A percentile compares a stretch with the other conserved stretches of the same genome.
Evolutionary conservation across 2,329 filamentous ascomycete genomes (phyloP).

Genomic region (Aspergillus calidoustus): DNA sequence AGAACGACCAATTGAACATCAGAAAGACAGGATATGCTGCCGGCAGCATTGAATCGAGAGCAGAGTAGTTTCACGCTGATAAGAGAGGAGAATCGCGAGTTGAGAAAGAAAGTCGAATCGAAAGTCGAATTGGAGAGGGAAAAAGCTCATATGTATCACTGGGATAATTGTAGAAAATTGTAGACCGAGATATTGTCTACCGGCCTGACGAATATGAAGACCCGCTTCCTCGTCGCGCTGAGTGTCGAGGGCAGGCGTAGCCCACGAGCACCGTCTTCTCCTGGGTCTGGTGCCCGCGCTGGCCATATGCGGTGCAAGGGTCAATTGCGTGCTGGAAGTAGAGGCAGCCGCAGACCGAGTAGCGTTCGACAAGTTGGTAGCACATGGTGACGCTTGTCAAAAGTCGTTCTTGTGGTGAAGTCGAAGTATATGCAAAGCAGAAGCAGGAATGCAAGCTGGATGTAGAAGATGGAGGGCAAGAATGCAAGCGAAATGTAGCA

Average conservation of each 20-base stretch:
- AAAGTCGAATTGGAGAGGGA: not conserved
- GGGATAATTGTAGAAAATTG: not conserved
- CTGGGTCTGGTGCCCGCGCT: constrained; percentile 71
- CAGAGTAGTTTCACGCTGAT: not conserved
- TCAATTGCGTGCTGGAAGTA: constrained; percentile 89
- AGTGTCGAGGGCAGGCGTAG: constrained; percentile 71
- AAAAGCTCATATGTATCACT: not conserved
- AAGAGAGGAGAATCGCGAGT: not conserved
- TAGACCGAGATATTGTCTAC: not conserved
- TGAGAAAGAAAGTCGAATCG: not conserved
- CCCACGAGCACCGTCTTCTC: constrained; percentile 81
- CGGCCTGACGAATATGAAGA: not conserved
- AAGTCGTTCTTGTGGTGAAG: not conserved
- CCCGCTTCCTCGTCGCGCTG: constrained; percentile 14
- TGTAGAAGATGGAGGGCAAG: not conserved
- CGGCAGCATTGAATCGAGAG: not conserved
- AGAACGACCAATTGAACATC: not conserved
- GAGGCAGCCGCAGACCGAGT: constrained; percentile 82
- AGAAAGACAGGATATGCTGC: constrained; percentile 4
- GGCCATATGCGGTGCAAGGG: constrained; percentile 75
- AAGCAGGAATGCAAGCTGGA: not conserved
- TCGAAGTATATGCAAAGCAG: not conserved
- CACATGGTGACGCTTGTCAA: constrained; percentile 67
- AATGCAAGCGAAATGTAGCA: not conserved
- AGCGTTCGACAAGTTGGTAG: constrained; percentile 83